Percentiles rank a stretch among this genome's conserved stretches.
Conservation (phyloP, 371 early-diverging fungal genomes). For the Mortierella polycephala region DNA sequence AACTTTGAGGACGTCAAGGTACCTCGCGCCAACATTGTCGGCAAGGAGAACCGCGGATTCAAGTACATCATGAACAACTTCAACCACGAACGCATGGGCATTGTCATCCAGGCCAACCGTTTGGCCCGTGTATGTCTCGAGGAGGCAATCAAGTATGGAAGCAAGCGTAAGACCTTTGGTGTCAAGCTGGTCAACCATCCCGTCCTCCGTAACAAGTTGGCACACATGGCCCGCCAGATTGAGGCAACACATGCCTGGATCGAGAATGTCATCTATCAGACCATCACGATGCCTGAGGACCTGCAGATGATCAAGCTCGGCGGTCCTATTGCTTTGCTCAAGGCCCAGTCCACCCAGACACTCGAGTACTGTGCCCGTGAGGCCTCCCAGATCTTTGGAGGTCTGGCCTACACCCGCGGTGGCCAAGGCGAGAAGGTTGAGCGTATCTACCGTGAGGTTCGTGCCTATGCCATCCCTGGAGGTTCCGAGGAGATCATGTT, state of each 20-base stretch:
- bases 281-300: constrained; percentile 72
- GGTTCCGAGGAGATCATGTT: constrained; percentile 90
- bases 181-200: constrained; percentile 79
- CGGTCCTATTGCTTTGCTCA: constrained; percentile 89
- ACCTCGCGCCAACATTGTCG: constrained; percentile 84
- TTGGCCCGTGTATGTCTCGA: constrained; percentile 90
- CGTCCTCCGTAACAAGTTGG: constrained; percentile 77
- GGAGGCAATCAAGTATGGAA: constrained; percentile 86
- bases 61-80: constrained; percentile 83
- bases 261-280: constrained; percentile 78
- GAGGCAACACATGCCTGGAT: constrained; percentile 92
- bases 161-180: constrained; percentile 90
- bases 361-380: constrained; percentile 91
- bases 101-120: constrained; percentile 86
- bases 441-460: constrained; percentile 87
- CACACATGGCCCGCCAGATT: constrained; percentile 84
- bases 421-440: constrained; percentile 89
- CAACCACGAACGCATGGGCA: constrained; percentile 84
- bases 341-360: constrained; percentile 87
- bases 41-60: constrained; percentile 90
- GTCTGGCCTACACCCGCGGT: constrained; percentile 85
- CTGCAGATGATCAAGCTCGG: constrained; percentile 79
- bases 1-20: constrained; percentile 90
- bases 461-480: constrained; percentile 90
- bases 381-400: constrained; percentile 94